These are phyloP conservation scores for Trametes sp. DNA, from an alignment of 1,284 basidiomycete species.

Conservation along the genomic window DNA sequence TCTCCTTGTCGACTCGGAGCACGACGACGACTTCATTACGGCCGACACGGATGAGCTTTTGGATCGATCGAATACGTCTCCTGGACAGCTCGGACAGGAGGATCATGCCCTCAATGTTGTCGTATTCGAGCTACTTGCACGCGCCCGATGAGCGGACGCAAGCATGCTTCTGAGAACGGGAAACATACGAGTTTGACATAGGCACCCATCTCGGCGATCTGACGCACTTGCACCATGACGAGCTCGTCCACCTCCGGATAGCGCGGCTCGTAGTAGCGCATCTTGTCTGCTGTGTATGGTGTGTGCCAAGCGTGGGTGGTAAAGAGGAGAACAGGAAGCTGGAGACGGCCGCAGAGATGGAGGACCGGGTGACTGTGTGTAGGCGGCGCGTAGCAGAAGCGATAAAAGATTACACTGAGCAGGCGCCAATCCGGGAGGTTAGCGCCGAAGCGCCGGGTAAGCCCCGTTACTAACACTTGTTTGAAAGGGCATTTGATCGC, in stretches of 20 bases:
- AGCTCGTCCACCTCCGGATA: slow-evolving; percentile 95
- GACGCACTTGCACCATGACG: slow-evolving; percentile 99
- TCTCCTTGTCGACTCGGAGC: slow-evolving; percentile 98
- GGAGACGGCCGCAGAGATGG: slow-evolving; percentile 17
- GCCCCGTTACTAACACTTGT: background rate
- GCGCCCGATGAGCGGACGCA: slow-evolving; percentile 14
- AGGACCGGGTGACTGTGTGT: slow-evolving; percentile 20
- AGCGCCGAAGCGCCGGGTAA: background rate
- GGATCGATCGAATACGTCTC: slow-evolving; percentile 96
- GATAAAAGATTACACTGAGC: slow-evolving; percentile 26
- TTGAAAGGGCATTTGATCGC: background rate
- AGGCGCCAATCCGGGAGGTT: slow-evolving; percentile 20
- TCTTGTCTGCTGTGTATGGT: slow-evolving; percentile 39
- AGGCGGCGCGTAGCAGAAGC: slow-evolving; percentile 4
- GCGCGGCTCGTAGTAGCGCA: slow-evolving; percentile 85
- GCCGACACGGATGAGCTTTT: slow-evolving; percentile 97
- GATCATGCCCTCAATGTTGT: slow-evolving; percentile 99
- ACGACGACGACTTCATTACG: slow-evolving; percentile 99
- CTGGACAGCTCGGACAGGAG: slow-evolving; percentile 96
- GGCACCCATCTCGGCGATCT: slow-evolving; percentile 99
- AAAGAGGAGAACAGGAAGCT: background rate
- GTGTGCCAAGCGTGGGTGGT: background rate
- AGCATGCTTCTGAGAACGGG: background rate
- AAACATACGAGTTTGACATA: slow-evolving; percentile 94
- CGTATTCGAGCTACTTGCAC: slow-evolving; percentile 89